Percentiles rank a stretch among this genome's conserved stretches.
phyloP scores from a whole-genome alignment of 805 yeast species.

The Candida corydali region DNA sequence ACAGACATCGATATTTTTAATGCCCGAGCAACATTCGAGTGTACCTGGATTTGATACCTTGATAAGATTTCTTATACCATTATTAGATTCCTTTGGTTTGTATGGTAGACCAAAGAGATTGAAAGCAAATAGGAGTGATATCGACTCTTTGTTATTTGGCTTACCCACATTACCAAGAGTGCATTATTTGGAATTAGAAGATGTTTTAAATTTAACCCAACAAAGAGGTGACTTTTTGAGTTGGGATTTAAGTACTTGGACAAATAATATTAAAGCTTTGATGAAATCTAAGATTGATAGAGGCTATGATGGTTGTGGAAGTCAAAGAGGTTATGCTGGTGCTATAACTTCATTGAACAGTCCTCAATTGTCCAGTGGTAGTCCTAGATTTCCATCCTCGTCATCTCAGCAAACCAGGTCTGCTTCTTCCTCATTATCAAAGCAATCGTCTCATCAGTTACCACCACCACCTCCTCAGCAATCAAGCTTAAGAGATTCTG shows the following conservation, averaged over 20 bases:
- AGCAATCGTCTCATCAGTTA: neutral
- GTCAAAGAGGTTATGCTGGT: conserved; percentile 56
- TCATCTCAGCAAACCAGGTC: neutral
- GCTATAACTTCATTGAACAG: conserved; percentile 52
- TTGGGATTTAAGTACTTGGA: conserved; percentile 39
- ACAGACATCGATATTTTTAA: conserved; percentile 40
- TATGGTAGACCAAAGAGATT: conserved; percentile 43
- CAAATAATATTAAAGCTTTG: conserved; percentile 22
- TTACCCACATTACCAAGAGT: conserved; percentile 43
- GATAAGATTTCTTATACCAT: conserved; percentile 39
- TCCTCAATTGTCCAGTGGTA: conserved; percentile 16
- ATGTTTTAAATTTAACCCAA: conserved; percentile 20
- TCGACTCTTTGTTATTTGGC: conserved; percentile 38
- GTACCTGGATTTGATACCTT: conserved; percentile 50
- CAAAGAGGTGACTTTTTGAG: conserved; percentile 21
- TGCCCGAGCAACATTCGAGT: conserved; percentile 42
- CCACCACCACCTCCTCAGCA: conserved; percentile 2
- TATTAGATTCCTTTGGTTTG: conserved; percentile 40
- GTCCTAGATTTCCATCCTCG: conserved; percentile 8
- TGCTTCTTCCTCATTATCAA: conserved; percentile 4
- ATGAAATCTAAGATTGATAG: conserved; percentile 32
- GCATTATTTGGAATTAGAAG: conserved; percentile 36
- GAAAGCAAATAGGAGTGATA: conserved; percentile 39
- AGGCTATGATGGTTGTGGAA: conserved; percentile 77
- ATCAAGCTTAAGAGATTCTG: neutral